Evolutionary conservation across 1,139 yeast genomes (phyloP), one percentile per base, ranked within the genome.

Genomic region (Waltiozyma sp.): DNA sequence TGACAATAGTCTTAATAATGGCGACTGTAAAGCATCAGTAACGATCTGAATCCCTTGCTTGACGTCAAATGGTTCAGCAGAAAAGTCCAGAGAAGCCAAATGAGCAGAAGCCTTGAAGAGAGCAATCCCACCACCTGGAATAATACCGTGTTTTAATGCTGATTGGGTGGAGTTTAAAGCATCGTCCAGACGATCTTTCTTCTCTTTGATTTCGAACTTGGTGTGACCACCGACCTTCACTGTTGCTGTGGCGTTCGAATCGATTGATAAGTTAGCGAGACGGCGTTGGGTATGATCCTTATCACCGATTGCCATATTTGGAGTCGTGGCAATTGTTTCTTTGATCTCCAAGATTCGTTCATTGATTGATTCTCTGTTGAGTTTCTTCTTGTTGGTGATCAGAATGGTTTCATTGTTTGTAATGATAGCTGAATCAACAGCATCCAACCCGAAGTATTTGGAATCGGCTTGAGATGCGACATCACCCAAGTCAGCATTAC

Each of bases 51-150:
- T 38, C 41, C 59, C 59, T 5, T 47, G 31, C 38, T 43, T 47
- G 5, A 49, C 47, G 24, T 53, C 54, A 37, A 55, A 55, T 9
- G 49, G 40, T 10, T 47, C 9, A n/a, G 39, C 42, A 8, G 41
- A 39, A 10, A 41, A 40, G 24, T 48, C 44, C 35, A 44, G 8
- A 1, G 41, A 36, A 5, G 43, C 46, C 18, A 55, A 42, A 19
- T 46, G 43, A 13, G 40, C 33, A 3, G 44, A 21, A 23, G 58
- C 54, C 42, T 51, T 55, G 18, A 46, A 33, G 16, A 55, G 36
- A 1, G 59, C 57, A 38, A 54, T 43, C 43, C 59, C 59, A 45
- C 59, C 59, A 41, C 59, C 59, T 35, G 59, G 59, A 18, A 55
- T 43, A 34, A 55, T 48, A 15, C 59, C 59, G 41, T 44, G 43